phyloP scores from a whole-genome alignment of 2,329 filamentous ascomycete genomes.

The Davidsoniella eucalypti region DNA sequence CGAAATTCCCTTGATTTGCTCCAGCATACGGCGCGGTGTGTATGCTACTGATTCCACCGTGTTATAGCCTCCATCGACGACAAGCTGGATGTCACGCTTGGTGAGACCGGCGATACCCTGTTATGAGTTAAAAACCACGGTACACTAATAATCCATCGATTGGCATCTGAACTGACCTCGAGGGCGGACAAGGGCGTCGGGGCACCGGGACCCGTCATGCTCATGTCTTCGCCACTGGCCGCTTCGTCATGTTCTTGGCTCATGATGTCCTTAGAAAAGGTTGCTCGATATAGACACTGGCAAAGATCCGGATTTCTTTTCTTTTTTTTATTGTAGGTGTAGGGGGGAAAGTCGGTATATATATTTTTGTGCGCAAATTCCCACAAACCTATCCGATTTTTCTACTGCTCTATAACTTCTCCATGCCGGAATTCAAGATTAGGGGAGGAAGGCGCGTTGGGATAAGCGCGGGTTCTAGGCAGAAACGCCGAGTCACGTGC shows the following conservation, averaged over 20 bases:
- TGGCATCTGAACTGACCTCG: constrained; percentile 44
- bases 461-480: constrained; percentile 3
- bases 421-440: neutral
- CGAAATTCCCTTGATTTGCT: constrained; percentile 96
- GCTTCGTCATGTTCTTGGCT: constrained; percentile 48
- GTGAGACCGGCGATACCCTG: constrained; percentile 79
- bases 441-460: constrained; percentile 4
- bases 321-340: neutral
- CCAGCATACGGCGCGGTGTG: constrained; percentile 63
- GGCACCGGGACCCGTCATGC: constrained; percentile 71
- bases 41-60: constrained; percentile 95
- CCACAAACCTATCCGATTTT: neutral
- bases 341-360: neutral
- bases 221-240: constrained; percentile 49
- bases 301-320: neutral
- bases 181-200: constrained; percentile 74
- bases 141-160: neutral
- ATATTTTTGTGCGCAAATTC: constrained; percentile 1
- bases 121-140: neutral
- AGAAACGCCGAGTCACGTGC: constrained; percentile 9
- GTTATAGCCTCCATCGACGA: constrained; percentile 83
- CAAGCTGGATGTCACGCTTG: constrained; percentile 86
- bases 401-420: neutral
- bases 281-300: neutral
- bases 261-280: constrained; percentile 20